Conservation (phyloP, 768 basidiomycete genomes). For the Pulveroboletus ravenelii region DNA sequence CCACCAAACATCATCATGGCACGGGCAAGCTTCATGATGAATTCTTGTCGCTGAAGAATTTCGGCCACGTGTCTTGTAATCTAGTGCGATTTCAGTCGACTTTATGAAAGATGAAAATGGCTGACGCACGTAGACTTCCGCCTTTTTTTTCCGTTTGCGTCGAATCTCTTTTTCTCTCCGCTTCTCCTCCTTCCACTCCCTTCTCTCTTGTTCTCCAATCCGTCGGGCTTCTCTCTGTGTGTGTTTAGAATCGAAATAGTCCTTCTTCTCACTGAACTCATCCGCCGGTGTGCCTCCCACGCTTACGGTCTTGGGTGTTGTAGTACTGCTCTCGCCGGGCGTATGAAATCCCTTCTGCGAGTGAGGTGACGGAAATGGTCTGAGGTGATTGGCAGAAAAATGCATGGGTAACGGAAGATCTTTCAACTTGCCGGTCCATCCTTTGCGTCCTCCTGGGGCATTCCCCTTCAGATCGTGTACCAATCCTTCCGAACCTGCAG, state of each 20-base stretch:
- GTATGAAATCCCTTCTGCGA: constrained; percentile 7
- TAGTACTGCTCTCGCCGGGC: constrained; percentile 14
- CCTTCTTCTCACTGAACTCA: constrained; percentile 18
- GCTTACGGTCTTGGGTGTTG: constrained; percentile 18
- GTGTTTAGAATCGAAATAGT: constrained; percentile 30
- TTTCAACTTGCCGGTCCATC: constrained; percentile 37
- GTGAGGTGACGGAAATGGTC: constrained; percentile 7
- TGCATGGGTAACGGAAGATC: constrained; percentile 35
- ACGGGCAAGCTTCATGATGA: constrained; percentile 77
- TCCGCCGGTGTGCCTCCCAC: constrained; percentile 15
- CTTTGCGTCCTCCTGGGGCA: constrained; percentile 14
- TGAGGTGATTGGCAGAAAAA: constrained; percentile 12
- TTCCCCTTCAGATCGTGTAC: background rate
- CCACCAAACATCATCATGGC: constrained; percentile 90
- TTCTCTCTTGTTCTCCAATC: constrained; percentile 21
- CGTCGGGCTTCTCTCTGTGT: constrained; percentile 24
- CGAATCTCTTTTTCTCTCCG: constrained; percentile 35
- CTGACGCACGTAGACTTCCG: constrained; percentile 66
- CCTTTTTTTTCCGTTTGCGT: constrained; percentile 62
- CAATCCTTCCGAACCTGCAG: constrained; percentile 4
- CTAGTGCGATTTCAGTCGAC: constrained; percentile 31
- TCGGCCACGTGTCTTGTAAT: constrained; percentile 82
- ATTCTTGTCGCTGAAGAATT: constrained; percentile 76
- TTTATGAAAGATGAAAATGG: background rate
- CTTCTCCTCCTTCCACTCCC: constrained; percentile 36